phyloP scores from a whole-genome alignment of 805 yeast species.

The Candida loeiensis region DNA sequence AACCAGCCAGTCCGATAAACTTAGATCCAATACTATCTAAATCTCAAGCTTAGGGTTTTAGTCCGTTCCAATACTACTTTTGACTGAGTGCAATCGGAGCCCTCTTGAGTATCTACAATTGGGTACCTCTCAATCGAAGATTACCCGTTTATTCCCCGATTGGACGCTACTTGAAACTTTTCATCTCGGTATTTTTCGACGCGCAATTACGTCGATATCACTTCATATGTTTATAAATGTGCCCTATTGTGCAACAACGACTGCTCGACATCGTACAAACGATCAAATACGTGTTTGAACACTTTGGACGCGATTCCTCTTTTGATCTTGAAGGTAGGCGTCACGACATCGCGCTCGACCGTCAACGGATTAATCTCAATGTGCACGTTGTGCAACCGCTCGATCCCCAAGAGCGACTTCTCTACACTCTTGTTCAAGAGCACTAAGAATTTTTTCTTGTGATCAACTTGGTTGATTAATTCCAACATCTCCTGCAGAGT shows the following conservation, averaged over 20 bases:
- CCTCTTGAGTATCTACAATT: too few relatives aligned
- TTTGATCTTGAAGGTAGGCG: slow-evolving; percentile 17
- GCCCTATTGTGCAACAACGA: slow-evolving; percentile 6
- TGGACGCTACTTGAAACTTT: too few relatives aligned
- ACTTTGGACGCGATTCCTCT: slow-evolving; percentile 25
- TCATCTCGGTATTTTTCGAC: too few relatives aligned
- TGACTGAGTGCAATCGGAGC: too few relatives aligned
- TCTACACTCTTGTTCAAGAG: slow-evolving; percentile 24
- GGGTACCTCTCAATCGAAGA: too few relatives aligned
- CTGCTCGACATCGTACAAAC: slow-evolving; percentile 13
- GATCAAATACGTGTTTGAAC: slow-evolving; percentile 13
- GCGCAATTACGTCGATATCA: too few relatives aligned
- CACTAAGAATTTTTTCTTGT: slow-evolving; percentile 20
- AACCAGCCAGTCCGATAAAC: too few relatives aligned
- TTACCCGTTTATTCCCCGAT: too few relatives aligned
- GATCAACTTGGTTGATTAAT: slow-evolving; percentile 21
- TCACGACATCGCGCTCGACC: slow-evolving; percentile 17
- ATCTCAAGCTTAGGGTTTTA: too few relatives aligned
- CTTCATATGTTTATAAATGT: slow-evolving; percentile 3
- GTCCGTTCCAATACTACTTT: too few relatives aligned
- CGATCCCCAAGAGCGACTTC: slow-evolving; percentile 25
- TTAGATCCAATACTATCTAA: too few relatives aligned
- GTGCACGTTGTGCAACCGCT: slow-evolving; percentile 30
- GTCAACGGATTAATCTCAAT: slow-evolving; percentile 30
- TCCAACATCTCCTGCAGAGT: slow-evolving; percentile 17